Percentiles rank a stretch among this genome's conserved stretches.
These are phyloP conservation scores for Trichoderma breve DNA, from an alignment of 2,329 filamentous ascomycete species.

Conservation along the genomic window DNA sequence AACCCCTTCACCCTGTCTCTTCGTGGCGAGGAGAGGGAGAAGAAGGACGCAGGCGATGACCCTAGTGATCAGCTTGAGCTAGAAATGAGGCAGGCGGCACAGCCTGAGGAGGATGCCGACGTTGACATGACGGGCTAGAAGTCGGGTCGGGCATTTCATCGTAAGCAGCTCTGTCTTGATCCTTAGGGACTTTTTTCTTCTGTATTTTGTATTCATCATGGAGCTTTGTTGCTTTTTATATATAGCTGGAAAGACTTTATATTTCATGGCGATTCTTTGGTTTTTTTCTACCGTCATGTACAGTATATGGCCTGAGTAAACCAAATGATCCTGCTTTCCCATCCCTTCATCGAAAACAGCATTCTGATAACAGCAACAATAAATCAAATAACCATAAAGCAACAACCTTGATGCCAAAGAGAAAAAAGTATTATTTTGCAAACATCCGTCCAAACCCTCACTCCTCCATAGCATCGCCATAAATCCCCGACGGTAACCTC, in stretches of 20 bases:
- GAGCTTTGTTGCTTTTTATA: not conserved
- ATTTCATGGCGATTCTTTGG: not conserved
- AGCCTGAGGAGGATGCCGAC: slow-evolving; percentile 50
- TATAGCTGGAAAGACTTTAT: not conserved
- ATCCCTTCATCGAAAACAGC: not conserved
- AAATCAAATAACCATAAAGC: not conserved
- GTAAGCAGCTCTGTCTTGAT: not conserved
- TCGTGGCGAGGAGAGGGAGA: slow-evolving; percentile 26
- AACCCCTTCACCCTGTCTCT: slow-evolving; percentile 25
- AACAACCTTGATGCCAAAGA: not conserved
- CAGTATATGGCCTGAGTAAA: not conserved
- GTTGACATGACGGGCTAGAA: slow-evolving; percentile 59
- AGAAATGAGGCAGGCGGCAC: slow-evolving; percentile 51
- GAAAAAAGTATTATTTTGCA: not conserved
- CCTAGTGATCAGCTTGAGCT: slow-evolving; percentile 54
- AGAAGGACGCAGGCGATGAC: slow-evolving; percentile 31
- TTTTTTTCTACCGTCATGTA: not conserved
- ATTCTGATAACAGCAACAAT: not conserved
- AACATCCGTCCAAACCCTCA: slow-evolving; percentile 31
- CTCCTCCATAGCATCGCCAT: slow-evolving; percentile 60
- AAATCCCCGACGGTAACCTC: slow-evolving; percentile 67
- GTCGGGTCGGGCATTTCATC: not conserved
- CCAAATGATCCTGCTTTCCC: not conserved
- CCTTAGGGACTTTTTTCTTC: not conserved
- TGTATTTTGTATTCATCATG: not conserved